Base-by-base conservation (phyloP, 306 rosid genomes). In the Casuarina cunninghamiana region DNA sequence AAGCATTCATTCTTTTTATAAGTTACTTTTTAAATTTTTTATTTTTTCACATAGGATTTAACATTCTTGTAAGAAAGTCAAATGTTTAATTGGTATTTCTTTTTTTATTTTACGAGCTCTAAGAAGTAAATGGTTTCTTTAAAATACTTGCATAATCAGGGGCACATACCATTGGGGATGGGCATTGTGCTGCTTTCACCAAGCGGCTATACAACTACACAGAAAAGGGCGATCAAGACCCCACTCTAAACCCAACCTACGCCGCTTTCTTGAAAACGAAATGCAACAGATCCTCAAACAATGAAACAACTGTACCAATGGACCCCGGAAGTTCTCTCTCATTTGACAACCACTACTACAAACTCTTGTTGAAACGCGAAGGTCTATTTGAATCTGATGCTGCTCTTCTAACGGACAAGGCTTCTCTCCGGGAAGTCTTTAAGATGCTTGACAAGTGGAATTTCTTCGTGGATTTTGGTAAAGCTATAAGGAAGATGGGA, bases 361-460 rank as follows among this genome's bases (percentile, higher is more conserved):
- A 78, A 0, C 75, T 50, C 55, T 85, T 89, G 66, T 74, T 71
- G 10, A 48, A 82, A 55, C 73, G 86, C 0, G 75, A 80, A 71
- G 94, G 97, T 43, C 53, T 91, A 3, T 87, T 91, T 76, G 58
- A 57, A 16, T 89, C 98, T 2, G 95, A 93, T 60, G 94, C 90
- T 1, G 87, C 90, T 0, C 89, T 93, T n/a, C 84, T 91, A 53
- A 84, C 86, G 2, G 53, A 50, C 54, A 1, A 12, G 0, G 26
- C 46, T 0, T 67, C 97, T 2, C 53, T 50, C 42, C 0, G 12
- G 3, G 55, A 78, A 44, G 84, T 77, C 0, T 44, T 10, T n/a
- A 38, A 38, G 10, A 45, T 89, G 82, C 51, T 78, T 60, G 48
- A 65, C 35, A 76, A 80, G 17, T 1, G 10, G 6, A 66, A 9